phyloP scores from a whole-genome alignment of 2,329 filamentous ascomycete genomes.

The Cladosporium austrohemisphaericum region DNA sequence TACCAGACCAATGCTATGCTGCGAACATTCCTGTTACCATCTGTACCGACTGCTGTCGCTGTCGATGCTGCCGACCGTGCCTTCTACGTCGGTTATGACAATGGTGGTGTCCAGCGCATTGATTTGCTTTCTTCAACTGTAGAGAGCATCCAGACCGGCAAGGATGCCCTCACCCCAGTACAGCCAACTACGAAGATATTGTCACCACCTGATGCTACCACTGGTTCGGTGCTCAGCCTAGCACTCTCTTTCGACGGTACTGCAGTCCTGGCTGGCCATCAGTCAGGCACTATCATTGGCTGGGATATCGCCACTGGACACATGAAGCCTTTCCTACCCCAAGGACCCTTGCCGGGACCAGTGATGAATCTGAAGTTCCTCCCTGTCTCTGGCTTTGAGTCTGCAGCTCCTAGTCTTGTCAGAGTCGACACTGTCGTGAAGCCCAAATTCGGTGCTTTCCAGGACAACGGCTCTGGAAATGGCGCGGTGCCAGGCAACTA shows the following conservation, averaged over 20 bases:
- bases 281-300: conserved; percentile 69
- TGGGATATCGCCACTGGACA: conserved; percentile 76
- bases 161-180: conserved; percentile 30
- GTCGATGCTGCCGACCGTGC: conserved; percentile 82
- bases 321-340: conserved; percentile 59
- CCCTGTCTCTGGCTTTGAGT: conserved; percentile 52
- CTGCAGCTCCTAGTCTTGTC: conserved; percentile 39
- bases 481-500: conserved; percentile 55
- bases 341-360: conserved; percentile 68
- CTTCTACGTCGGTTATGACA: conserved; percentile 74
- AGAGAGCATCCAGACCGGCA: conserved; percentile 21
- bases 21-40: conserved; percentile 75
- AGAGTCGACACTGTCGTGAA: conserved; percentile 66
- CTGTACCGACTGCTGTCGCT: conserved; percentile 65
- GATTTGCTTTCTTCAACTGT: conserved; percentile 58
- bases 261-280: conserved; percentile 73
- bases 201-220: conserved; percentile 43
- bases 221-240: conserved; percentile 64
- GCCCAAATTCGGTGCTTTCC: conserved; percentile 64
- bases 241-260: conserved; percentile 79
- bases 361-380: conserved; percentile 79
- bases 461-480: conserved; percentile 24
- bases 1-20: conserved; percentile 73
- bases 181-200: conserved; percentile 34
- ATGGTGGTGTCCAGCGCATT: conserved; percentile 74